Evolutionary conservation across 768 basidiomycete genomes (phyloP), one percentile per base, ranked within the genome.

Genomic region (Aureoboletus auriporus): DNA sequence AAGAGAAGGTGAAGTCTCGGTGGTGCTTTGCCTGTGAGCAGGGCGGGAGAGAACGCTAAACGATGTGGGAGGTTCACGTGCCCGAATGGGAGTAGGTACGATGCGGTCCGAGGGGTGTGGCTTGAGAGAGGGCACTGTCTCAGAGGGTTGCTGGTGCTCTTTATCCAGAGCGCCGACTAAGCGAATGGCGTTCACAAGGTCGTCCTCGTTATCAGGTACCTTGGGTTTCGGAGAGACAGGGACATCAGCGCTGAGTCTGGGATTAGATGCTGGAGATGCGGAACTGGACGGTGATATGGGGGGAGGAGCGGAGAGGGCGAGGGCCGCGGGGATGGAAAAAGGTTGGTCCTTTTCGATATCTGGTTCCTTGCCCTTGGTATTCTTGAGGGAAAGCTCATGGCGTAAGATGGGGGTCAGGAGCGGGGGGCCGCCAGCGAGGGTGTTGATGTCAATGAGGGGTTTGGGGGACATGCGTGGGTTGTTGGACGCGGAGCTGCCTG

Each of bases 21-120:
- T 44, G 1, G 39, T 55, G 12, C 64, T 68, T 8, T 57, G 70
- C 43, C 62, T 60, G 27, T 77, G 61, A 41, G 72, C 68, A 17
- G 82, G 82, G 17, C 83, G 67, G 16, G 82, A 83, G 2, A 78
- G 80, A 39, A 84, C 83, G 50, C 78, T 79, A 57, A 84, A 84
- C 26, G 80, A 70, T 7, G 79, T 75, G 9, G 74, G 74, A 5
- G 81, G 77, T 40, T 75, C 67, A 29, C 80, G 74, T 57, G 75
- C 71, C 52, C 76, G 79, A 52, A 84, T 83, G 20, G 76, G 76
- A 41, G 82, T 83, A 8, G 83, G 83, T 16, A 77, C 55, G 14
- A 68, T 67, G 31, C 50, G 57, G 23, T 67, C 48, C 40, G 51
- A 23, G 20, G 20, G 20, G 20, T 23, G 20, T 23, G 20, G 20